These are phyloP conservation scores for Avena insularis DNA, from an alignment of 176 grass and related monocot species.

Conservation along the genomic window DNA sequence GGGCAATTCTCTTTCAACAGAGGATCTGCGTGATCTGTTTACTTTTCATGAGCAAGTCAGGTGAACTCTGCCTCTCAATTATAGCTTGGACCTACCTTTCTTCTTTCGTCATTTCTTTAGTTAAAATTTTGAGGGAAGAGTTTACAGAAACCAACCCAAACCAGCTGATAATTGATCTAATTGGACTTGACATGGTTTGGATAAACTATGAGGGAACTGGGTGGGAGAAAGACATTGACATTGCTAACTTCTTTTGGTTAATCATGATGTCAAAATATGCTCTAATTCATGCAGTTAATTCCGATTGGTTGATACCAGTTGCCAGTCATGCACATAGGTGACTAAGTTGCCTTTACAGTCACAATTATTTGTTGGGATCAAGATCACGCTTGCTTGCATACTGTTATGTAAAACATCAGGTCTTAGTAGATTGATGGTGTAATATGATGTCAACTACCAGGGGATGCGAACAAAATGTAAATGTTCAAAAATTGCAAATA, in stretches of 20 bases:
- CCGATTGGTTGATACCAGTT: neutral
- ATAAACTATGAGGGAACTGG: constrained; percentile 8
- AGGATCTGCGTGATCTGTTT: constrained; percentile 95
- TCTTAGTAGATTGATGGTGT: neutral
- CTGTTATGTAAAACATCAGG: constrained; percentile 11
- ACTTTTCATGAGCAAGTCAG: constrained; percentile 84
- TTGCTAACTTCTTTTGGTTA: constrained; percentile 9
- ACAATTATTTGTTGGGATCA: constrained; percentile 34
- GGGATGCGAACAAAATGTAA: constrained; percentile 11
- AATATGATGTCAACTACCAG: constrained; percentile 4
- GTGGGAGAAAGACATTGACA: neutral
- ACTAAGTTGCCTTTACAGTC: neutral
- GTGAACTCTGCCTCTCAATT: constrained; percentile 44
- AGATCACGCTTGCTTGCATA: neutral
- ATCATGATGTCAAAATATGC: neutral
- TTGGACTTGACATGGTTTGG: constrained; percentile 1
- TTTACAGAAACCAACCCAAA: constrained; percentile 28
- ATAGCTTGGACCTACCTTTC: constrained; percentile 19
- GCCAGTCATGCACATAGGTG: constrained; percentile 7
- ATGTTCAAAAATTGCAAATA: constrained; percentile 22
- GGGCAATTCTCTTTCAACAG: constrained; percentile 85
- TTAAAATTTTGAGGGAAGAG: neutral
- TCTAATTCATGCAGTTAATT: constrained; percentile 7
- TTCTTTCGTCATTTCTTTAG: neutral
- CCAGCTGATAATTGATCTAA: constrained; percentile 9